These are phyloP conservation scores for Pyrus betulifolia DNA, from an alignment of 306 rosid genomes.

Conservation along the genomic window DNA sequence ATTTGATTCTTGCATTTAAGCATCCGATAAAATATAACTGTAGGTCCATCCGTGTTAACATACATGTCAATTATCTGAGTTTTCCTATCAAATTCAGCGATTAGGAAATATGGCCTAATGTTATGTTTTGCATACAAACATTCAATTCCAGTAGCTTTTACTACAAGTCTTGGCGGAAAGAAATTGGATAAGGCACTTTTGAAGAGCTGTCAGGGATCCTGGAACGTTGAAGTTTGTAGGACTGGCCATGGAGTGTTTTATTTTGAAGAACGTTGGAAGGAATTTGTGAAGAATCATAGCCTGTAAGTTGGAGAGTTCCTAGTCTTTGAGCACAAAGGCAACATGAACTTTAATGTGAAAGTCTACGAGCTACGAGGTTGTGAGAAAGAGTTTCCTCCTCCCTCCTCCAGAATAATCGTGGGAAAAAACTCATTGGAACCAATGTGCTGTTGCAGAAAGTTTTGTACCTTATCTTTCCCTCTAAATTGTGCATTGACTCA, in stretches of 20 bases:
- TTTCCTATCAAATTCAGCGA: background rate
- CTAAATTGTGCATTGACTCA: background rate
- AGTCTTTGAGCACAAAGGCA: background rate
- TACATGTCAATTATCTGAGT: background rate
- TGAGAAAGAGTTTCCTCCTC: background rate
- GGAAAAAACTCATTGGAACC: background rate
- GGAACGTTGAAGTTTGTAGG: background rate
- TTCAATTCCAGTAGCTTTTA: background rate
- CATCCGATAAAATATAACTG: background rate
- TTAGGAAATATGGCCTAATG: background rate
- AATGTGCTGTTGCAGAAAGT: background rate
- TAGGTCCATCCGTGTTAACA: background rate
- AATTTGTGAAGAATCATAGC: background rate
- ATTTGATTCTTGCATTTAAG: background rate
- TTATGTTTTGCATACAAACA: background rate
- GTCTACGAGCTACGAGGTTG: background rate
- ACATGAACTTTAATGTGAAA: background rate
- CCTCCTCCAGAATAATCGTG: background rate
- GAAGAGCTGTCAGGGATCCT: background rate
- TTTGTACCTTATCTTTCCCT: background rate
- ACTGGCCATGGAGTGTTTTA: background rate
- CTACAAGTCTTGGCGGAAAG: background rate
- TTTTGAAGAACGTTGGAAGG: background rate
- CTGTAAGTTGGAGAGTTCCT: background rate
- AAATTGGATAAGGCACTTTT: background rate